A percentile compares a stretch with the other conserved stretches of the same genome.
These are phyloP conservation scores for Serendipita sp. DNA, from an alignment of 768 basidiomycete genomes.

Conservation along the genomic window DNA sequence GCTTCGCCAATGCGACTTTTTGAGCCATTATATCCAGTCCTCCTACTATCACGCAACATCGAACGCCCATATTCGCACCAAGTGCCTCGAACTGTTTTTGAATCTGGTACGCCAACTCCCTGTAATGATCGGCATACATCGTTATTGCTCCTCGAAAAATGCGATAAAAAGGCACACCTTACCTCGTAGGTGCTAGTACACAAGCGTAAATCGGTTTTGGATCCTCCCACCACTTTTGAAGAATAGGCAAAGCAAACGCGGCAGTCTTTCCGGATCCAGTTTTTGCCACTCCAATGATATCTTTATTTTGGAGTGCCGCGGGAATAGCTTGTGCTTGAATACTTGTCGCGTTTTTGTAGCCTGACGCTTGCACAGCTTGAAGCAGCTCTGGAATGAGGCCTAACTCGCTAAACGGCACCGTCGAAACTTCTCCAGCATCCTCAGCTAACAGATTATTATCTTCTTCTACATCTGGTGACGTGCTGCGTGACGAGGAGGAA, in stretches of 20 bases:
- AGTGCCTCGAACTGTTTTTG: constrained; percentile 90
- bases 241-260: constrained; percentile 87
- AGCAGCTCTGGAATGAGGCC: constrained; percentile 84
- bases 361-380: constrained; percentile 64
- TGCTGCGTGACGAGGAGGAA: neutral
- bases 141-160: neutral
- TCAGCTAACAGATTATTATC: neutral
- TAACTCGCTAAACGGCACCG: constrained; percentile 61
- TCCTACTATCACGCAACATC: constrained; percentile 85
- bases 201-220: constrained; percentile 88
- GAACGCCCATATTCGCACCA: constrained; percentile 83
- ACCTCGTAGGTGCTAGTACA: constrained; percentile 84
- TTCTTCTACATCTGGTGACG: neutral
- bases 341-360: constrained; percentile 75
- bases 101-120: constrained; percentile 96
- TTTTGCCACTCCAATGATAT: constrained; percentile 96
- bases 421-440: neutral
- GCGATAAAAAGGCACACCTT: constrained; percentile 8
- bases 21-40: constrained; percentile 87
- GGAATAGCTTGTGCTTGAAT: constrained; percentile 82
- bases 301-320: constrained; percentile 74
- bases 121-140: constrained; percentile 9
- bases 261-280: constrained; percentile 98
- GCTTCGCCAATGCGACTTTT: constrained; percentile 80
- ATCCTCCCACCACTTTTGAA: constrained; percentile 93